Base-by-base conservation (phyloP, 2,329 filamentous ascomycete genomes). In the Pseudocercospora pini-densiflorae region DNA sequence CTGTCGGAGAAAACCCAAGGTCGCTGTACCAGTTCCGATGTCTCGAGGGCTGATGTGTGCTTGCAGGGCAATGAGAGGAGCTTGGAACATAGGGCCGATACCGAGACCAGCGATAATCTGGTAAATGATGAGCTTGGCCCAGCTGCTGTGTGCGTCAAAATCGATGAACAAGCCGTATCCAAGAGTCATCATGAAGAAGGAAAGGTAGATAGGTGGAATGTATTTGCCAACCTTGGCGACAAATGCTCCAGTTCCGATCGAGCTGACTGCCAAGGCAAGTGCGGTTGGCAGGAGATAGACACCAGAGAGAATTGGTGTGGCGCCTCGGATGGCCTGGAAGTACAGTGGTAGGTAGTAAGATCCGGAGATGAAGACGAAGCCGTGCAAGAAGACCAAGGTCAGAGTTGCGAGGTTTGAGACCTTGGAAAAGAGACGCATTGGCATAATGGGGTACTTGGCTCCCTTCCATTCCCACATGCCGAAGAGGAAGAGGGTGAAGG, bases 281-380 rank as follows among this genome's bases (percentile, higher is more conserved):
- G 77, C 77, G 5, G 74, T 77, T 1, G 78, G 77, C 1, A 80
- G 72, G 29, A 79, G 68, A 53, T 78, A 92, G 58, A 94, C 88
- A 59, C 92, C 92, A 0, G 89, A 91, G 31, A 90, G 81, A 40
- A 94, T 86, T 0, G 92, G 90, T 0, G 85, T 84, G 1, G 88
- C 88, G 59, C 90, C 86, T 51, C 92, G 83, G 60, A 92, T 88
- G 60, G 89, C 86, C 79, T 96, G 92, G 79, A 93, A 94, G 82
- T 96, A 97, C 2, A 97, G 84, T 0, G 92, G 92, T 4, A 96
- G 83, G 80, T 91, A 96, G 83, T 94, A 96, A 68, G 87, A 88
- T 31, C 87, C 71, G 0, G 90, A 87, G 74, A 94, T 93, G 82
- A 94, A 94, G 70, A 91, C 88, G 71, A 90, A 86, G 53, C 90